phyloP scores from a whole-genome alignment of 1,139 yeast species.

The Schwanniomyces etchellsii region DNA sequence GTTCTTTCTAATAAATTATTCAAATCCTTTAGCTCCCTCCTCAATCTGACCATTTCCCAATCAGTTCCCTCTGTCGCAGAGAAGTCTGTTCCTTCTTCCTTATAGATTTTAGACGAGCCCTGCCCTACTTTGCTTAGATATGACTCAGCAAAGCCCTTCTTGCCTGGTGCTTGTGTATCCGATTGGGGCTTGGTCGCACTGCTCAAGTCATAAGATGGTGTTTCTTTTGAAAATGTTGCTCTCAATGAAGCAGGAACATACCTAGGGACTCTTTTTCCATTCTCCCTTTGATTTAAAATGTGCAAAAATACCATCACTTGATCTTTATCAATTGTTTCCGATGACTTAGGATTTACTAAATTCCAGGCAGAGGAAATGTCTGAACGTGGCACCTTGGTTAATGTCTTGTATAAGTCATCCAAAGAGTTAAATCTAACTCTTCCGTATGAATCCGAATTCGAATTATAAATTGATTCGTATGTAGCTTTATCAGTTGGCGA shows the following conservation, averaged over 20 bases:
- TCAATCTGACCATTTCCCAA: constrained; percentile 85
- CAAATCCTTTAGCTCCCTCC: constrained; percentile 70
- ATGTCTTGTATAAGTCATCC: constrained; percentile 60
- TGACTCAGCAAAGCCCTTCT: constrained; percentile 33
- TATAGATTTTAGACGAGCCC: constrained; percentile 35
- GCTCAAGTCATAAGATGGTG: constrained; percentile 67
- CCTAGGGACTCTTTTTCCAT: constrained; percentile 83
- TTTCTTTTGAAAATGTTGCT: constrained; percentile 85
- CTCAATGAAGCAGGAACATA: constrained; percentile 92
- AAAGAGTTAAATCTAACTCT: constrained; percentile 72
- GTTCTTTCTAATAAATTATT: constrained; percentile 60
- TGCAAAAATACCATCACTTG: constrained; percentile 87
- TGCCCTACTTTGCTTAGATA: constrained; percentile 41
- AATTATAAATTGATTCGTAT: constrained; percentile 73
- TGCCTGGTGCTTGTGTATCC: constrained; percentile 11
- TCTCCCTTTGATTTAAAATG: constrained; percentile 83
- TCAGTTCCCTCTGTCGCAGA: constrained; percentile 68
- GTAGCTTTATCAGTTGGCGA: constrained; percentile 78
- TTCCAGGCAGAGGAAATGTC: constrained; percentile 96
- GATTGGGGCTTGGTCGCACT: constrained; percentile 36
- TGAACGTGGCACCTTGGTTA: constrained; percentile 69
- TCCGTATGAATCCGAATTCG: constrained; percentile 78
- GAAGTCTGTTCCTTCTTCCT: constrained; percentile 66
- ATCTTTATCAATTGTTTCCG: constrained; percentile 87
- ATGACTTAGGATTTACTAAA: constrained; percentile 82